phyloP scores from a whole-genome alignment of 2,329 filamentous ascomycete species.

The Chaetoscypha palmicola region DNA sequence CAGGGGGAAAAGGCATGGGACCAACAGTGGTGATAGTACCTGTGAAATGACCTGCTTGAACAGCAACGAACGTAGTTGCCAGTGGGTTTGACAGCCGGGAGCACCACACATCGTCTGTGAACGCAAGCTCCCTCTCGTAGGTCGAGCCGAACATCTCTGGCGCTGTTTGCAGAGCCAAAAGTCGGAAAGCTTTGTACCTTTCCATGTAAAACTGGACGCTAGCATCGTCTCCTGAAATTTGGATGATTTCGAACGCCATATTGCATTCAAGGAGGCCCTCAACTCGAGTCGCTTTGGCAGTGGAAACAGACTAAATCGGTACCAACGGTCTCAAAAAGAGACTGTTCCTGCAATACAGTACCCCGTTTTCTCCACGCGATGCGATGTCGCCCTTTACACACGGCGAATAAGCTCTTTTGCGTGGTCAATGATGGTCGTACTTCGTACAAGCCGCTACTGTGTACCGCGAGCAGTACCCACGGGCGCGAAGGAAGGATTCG shows the following conservation, averaged over 20 bases:
- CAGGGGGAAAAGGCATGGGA: slow-evolving; percentile 23
- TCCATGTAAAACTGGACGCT: slow-evolving; percentile 17
- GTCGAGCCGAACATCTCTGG: slow-evolving; percentile 35
- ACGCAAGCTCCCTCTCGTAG: slow-evolving; percentile 32
- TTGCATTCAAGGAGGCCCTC: background rate
- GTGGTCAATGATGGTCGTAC: no score
- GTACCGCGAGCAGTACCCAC: no score
- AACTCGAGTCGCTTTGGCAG: no score
- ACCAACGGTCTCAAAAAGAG: no score
- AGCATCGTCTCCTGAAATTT: slow-evolving; percentile 21
- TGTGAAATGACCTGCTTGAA: slow-evolving; percentile 26
- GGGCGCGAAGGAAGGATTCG: no score
- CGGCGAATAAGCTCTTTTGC: no score
- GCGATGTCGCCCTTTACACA: no score
- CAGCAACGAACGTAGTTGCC: slow-evolving; percentile 32
- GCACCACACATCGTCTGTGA: slow-evolving; percentile 33
- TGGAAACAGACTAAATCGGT: no score
- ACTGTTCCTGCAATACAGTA: no score
- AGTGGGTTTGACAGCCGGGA: slow-evolving; percentile 32
- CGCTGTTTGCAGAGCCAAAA: slow-evolving; percentile 20
- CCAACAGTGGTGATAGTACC: slow-evolving; percentile 31
- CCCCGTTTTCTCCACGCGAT: no score
- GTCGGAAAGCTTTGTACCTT: slow-evolving; percentile 24
- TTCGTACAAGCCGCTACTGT: no score
- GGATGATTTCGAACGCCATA: slow-evolving; percentile 26